Evolutionary conservation across 208 protist genomes (phyloP), one percentile per base, ranked within the genome.

Genomic region (Naegleria gruberi): DNA sequence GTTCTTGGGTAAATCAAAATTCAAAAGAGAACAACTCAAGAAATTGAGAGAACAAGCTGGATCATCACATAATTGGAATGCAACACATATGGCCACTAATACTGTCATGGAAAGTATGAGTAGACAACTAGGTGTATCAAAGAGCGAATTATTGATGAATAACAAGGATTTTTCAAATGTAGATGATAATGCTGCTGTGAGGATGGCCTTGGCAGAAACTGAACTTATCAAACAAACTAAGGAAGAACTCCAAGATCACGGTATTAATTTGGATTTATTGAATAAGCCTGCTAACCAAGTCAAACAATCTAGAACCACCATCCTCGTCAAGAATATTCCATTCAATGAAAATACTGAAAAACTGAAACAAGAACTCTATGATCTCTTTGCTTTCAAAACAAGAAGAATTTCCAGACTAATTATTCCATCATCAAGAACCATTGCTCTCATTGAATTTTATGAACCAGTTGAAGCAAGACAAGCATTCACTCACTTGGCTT

Each of bases 401-500:
- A 43, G 74, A 46, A 37, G 44, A 83, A 73, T 82, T 45, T 0
- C 82, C 30, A 51, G 91, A 44, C 17, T 95, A 8, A 45, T 97
- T 17, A 30, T 97, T 43, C 93, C 95, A 6, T 91, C 93, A 23
- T 91, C 93, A 23, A 73, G 90, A 23, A 92, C 95, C 4, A 65
- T 97, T 10, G 95, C 95, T 5, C 4, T 98, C 0, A 91, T 97
- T 40, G 91, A 95, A 57, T 89, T 77, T 77, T 46, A 77, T n/a
- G 47, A 89, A 77, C 51, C 45, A 37, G 10, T 10, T 4, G 86
- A 97, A 74, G 96, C 98, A 0, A 94, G 95, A 17, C 89, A 93
- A 10, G 98, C 97, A 57, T 99, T 99, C 93, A 94, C 94, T 41
- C 93, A 93, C 4, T 94, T 99, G 4, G 97, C 98, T 5, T 99